A percentile compares a stretch with the other conserved stretches of the same genome.
Evolutionary conservation across 164 flowering plant genomes (phyloP).

Genomic region (Umbellularia californica): DNA sequence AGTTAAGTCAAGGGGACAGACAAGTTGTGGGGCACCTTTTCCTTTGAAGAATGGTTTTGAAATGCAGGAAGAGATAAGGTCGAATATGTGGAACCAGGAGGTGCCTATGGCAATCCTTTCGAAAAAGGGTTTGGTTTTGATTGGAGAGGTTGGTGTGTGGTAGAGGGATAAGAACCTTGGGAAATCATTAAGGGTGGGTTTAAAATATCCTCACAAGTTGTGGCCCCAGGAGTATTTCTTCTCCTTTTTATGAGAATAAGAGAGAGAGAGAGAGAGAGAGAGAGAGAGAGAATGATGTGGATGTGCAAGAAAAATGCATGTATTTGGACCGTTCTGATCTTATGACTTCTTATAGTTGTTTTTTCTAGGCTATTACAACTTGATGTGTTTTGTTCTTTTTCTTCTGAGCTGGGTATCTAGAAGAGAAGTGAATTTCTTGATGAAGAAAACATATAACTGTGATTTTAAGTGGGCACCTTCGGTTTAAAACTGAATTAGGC

Average conservation of each 20-base stretch:
- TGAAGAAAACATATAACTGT: no score
- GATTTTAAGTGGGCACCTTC: no score
- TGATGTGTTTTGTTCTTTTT: no score
- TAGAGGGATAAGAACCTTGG: neutral
- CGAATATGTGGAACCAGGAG: slow-evolving; percentile 7
- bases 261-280: neutral
- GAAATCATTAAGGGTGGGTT: no score
- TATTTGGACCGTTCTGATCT: no score
- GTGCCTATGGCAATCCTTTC: neutral
- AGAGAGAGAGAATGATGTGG: neutral
- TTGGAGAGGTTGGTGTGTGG: slow-evolving; percentile 7
- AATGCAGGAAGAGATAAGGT: slow-evolving; percentile 10
- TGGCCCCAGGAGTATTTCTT: neutral
- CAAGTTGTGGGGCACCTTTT: neutral
- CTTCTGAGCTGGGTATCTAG: no score
- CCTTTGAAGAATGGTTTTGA: neutral
- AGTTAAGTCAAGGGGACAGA: neutral
- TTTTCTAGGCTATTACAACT: no score
- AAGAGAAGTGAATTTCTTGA: no score
- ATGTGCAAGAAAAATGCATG: no score
- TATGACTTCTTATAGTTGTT: no score
- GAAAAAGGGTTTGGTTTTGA: neutral
- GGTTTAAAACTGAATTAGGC: no score
- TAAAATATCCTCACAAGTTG: neutral
- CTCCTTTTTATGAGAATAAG: neutral